Evolutionary conservation across 495 filamentous ascomycete genomes (phyloP).

Genomic region (Coniosporium apollinis): DNA sequence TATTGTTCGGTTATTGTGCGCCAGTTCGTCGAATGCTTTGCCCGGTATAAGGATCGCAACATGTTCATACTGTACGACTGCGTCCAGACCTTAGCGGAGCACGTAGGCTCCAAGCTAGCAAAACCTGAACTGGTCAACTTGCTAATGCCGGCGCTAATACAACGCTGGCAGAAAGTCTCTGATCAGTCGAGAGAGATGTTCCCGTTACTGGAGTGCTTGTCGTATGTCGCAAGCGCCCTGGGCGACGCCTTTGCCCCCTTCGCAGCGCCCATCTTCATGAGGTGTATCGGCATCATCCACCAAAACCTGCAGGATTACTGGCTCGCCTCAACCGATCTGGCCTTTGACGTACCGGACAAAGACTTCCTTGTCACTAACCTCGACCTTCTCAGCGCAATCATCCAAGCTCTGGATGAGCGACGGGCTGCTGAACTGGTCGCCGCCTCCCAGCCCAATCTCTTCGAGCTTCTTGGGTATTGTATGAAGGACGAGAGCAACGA

Average conservation of each 20-base stretch:
- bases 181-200: conserved; percentile 91
- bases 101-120: conserved; percentile 64
- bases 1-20: conserved; percentile 82
- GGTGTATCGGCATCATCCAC: conserved; percentile 83
- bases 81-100: conserved; percentile 90
- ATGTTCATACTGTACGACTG: conserved; percentile 99
- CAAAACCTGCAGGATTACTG: conserved; percentile 68
- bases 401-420: conserved; percentile 68
- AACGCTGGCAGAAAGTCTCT: conserved; percentile 69
- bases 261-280: conserved; percentile 62
- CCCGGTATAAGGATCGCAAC: conserved; percentile 92
- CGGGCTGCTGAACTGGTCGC: conserved; percentile 61
- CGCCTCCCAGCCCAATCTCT: conserved; percentile 64
- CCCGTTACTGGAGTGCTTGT: conserved; percentile 84
- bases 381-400: conserved; percentile 83
- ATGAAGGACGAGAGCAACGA: conserved; percentile 88
- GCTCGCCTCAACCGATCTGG: conserved; percentile 40
- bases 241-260: conserved; percentile 70
- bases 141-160: conserved; percentile 88
- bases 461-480: conserved; percentile 76
- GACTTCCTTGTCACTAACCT: conserved; percentile 95
- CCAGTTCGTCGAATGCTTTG: conserved; percentile 85
- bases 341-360: conserved; percentile 74
- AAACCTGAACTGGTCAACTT: conserved; percentile 61
- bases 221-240: conserved; percentile 81